Evolutionary conservation across 371 early-diverging fungal species (phyloP).

Genomic region (Entomophthora muscae): DNA sequence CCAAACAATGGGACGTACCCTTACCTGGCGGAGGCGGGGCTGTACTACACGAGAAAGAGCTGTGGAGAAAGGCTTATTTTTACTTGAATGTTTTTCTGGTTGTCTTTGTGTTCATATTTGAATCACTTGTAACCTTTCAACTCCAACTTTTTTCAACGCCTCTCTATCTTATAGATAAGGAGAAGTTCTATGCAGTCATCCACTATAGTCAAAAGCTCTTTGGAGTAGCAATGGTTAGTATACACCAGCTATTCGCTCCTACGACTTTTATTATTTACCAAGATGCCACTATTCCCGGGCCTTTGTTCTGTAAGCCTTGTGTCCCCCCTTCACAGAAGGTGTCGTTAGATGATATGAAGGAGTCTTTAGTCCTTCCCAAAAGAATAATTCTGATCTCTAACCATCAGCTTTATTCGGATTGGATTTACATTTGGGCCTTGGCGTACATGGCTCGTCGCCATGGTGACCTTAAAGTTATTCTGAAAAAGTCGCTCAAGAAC

Average conservation of each 20-base stretch:
- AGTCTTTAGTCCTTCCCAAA: conserved; percentile 20
- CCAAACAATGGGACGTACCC: neutral
- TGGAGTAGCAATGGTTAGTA: conserved; percentile 32
- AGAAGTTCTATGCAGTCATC: neutral
- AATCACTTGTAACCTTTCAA: neutral
- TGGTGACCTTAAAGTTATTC: conserved; percentile 63
- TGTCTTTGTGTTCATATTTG: neutral
- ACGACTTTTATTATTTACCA: conserved; percentile 31
- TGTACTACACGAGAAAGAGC: neutral
- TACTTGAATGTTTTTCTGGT: neutral
- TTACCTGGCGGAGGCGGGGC: neutral
- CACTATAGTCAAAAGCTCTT: conserved; percentile 24
- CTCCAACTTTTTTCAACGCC: neutral
- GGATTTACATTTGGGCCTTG: conserved; percentile 73
- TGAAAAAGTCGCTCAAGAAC: conserved; percentile 53
- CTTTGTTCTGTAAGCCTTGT: conserved; percentile 10
- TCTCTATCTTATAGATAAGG: neutral
- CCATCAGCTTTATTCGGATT: conserved; percentile 80
- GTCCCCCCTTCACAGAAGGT: conserved; percentile 9
- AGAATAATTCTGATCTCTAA: conserved; percentile 44
- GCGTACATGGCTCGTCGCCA: conserved; percentile 44
- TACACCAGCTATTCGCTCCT: conserved; percentile 47
- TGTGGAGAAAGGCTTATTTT: neutral
- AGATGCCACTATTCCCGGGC: conserved; percentile 21
- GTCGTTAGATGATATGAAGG: conserved; percentile 9